Percentiles rank a stretch among this genome's conserved stretches.
These are phyloP conservation scores for Clarireedia paspali DNA, from an alignment of 2,329 filamentous ascomycete species.

Conservation along the genomic window DNA sequence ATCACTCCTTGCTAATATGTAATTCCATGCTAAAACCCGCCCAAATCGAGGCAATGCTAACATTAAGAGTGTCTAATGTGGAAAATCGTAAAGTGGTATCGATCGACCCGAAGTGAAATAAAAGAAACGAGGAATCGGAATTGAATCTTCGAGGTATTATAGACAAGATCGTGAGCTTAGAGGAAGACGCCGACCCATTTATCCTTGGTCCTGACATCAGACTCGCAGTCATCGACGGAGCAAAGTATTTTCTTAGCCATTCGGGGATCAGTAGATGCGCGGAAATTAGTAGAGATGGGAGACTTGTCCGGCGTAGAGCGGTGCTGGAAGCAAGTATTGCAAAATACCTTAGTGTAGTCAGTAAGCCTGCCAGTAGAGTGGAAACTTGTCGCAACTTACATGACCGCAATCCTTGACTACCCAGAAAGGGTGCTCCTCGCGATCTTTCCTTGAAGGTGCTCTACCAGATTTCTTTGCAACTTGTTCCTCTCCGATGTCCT, in stretches of 20 bases:
- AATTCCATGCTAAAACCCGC: too few species aligned
- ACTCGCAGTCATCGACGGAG: conserved; percentile 48
- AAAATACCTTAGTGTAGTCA: conserved; percentile 47
- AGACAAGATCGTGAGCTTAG: conserved; percentile 8
- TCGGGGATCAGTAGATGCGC: not conserved
- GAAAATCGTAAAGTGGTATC: too few species aligned
- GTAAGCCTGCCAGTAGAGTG: conserved; percentile 6
- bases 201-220: conserved; percentile 44
- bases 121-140: not conserved
- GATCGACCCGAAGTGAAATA: not conserved
- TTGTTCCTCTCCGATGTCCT: conserved; percentile 22
- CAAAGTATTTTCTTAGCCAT: conserved; percentile 32
- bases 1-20: too few species aligned
- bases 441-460: conserved; percentile 40
- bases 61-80: too few species aligned
- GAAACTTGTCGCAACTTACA: conserved; percentile 45
- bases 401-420: conserved; percentile 86
- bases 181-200: conserved; percentile 55
- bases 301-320: conserved; percentile 26
- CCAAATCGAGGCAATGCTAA: too few species aligned
- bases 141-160: not conserved
- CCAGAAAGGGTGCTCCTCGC: conserved; percentile 80
- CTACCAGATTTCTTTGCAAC: conserved; percentile 38
- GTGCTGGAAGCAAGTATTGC: conserved; percentile 52
- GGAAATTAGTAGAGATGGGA: not conserved